phyloP scores from a whole-genome alignment of 352 stramenopile species.

The Phytopythium boreale region DNA sequence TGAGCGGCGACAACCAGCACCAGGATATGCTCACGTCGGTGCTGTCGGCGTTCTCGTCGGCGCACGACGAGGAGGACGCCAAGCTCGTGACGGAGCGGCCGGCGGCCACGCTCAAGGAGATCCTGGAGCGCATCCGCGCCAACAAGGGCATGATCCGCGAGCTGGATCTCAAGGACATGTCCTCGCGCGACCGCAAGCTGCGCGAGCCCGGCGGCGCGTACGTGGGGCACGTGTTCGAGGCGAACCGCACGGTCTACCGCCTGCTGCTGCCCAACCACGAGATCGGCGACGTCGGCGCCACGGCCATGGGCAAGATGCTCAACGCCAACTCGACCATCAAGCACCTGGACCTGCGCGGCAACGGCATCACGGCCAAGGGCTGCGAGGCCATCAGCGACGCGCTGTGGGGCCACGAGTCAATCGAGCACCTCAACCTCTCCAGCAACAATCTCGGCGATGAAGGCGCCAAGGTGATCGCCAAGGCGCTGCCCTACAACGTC shows the following conservation, averaged over 20 bases:
- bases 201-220: constrained; percentile 28
- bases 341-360: constrained; percentile 45
- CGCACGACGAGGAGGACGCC: constrained; percentile 19
- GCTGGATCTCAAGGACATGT: constrained; percentile 55
- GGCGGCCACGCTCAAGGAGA: constrained; percentile 39
- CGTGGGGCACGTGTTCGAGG: constrained; percentile 48
- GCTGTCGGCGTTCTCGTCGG: constrained; percentile 34
- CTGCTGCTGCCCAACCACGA: constrained; percentile 51
- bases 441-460: constrained; percentile 46
- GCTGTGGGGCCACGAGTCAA: constrained; percentile 45
- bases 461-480: constrained; percentile 36
- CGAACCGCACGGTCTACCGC: constrained; percentile 39
- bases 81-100: constrained; percentile 36
- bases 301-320: constrained; percentile 52
- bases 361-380: constrained; percentile 41
- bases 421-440: constrained; percentile 40
- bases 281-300: constrained; percentile 42
- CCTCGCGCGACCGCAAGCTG: constrained; percentile 42
- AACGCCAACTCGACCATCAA: constrained; percentile 42
- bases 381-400: constrained; percentile 26
- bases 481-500: constrained; percentile 47
- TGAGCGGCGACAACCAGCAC: background rate
- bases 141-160: constrained; percentile 56
- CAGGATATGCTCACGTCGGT: constrained; percentile 27
- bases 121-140: constrained; percentile 49